These are phyloP conservation scores for Eimeria praecox DNA, from an alignment of 169 alveolate species.

Conservation along the genomic window DNA sequence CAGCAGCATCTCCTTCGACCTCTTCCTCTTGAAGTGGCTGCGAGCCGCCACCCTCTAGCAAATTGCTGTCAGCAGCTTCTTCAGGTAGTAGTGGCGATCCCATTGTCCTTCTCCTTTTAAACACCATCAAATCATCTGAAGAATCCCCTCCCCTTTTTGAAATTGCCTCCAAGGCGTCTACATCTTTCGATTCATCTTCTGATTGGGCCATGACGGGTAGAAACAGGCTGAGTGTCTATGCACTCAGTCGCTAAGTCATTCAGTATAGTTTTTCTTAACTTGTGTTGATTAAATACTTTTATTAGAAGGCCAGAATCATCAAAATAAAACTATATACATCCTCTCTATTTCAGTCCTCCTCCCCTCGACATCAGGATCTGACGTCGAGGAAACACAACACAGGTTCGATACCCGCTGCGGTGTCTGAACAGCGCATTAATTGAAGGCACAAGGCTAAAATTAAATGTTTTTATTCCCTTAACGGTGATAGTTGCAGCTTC, in stretches of 20 bases:
- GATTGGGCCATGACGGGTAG: not conserved
- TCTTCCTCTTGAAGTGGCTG: not conserved
- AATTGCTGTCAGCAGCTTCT: not conserved
- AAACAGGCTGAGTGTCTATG: not conserved
- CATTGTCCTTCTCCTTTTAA: not conserved
- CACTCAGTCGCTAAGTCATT: too few species aligned
- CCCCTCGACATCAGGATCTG: not conserved
- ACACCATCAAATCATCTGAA: not conserved
- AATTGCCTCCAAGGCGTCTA: not conserved
- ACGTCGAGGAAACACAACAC: too few species aligned
- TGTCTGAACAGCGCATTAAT: not conserved
- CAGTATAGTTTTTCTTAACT: not conserved
- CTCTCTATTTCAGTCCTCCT: not conserved
- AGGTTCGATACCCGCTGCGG: not conserved
- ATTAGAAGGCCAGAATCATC: not conserved
- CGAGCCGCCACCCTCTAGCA: not conserved
- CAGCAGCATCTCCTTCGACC: not conserved
- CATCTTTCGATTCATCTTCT: not conserved
- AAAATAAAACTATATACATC: not conserved
- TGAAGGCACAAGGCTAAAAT: not conserved
- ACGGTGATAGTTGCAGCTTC: not conserved
- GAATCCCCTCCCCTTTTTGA: not conserved
- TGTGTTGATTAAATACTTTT: not conserved
- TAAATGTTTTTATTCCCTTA: not conserved
- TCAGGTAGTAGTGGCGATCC: not conserved